These are phyloP conservation scores for Sporisorium graminicola DNA, from an alignment of 1,284 basidiomycete species.

Conservation along the genomic window DNA sequence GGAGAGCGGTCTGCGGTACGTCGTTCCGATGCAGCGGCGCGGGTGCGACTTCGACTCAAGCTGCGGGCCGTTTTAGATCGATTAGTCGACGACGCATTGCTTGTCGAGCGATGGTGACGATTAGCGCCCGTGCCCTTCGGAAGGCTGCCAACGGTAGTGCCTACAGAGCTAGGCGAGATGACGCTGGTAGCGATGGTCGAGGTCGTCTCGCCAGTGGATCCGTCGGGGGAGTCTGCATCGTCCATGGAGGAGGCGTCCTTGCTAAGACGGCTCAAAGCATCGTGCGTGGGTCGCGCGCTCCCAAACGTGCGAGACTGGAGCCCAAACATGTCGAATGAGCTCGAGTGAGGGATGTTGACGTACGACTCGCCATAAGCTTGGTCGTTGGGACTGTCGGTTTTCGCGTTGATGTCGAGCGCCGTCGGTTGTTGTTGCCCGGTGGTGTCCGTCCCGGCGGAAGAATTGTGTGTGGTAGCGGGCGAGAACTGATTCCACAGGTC, in stretches of 20 bases:
- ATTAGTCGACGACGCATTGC: conserved; percentile 43
- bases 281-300: conserved; percentile 22
- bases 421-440: conserved; percentile 13
- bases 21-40: conserved; percentile 30
- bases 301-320: conserved; percentile 34
- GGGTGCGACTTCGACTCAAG: conserved; percentile 39
- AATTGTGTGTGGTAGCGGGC: conserved; percentile 23
- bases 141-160: conserved; percentile 41
- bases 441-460: conserved; percentile 14
- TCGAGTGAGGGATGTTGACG: conserved; percentile 46
- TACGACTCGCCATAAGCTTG: conserved; percentile 40
- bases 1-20: conserved; percentile 48
- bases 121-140: conserved; percentile 24
- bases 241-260: conserved; percentile 51
- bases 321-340: conserved; percentile 41
- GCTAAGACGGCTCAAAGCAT: conserved; percentile 34
- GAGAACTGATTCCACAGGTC: conserved; percentile 55
- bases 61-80: conserved; percentile 45
- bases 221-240: conserved; percentile 53
- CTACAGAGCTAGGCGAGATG: conserved; percentile 47
- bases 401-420: conserved; percentile 1
- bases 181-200: conserved; percentile 53
- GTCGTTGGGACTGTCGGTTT: conserved; percentile 13
- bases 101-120: conserved; percentile 41
- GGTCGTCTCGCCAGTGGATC: conserved; percentile 51